A percentile compares a stretch with the other conserved stretches of the same genome.
These are phyloP conservation scores for Candida qinlingensis DNA, from an alignment of 805 yeast genomes.

Conservation along the genomic window DNA sequence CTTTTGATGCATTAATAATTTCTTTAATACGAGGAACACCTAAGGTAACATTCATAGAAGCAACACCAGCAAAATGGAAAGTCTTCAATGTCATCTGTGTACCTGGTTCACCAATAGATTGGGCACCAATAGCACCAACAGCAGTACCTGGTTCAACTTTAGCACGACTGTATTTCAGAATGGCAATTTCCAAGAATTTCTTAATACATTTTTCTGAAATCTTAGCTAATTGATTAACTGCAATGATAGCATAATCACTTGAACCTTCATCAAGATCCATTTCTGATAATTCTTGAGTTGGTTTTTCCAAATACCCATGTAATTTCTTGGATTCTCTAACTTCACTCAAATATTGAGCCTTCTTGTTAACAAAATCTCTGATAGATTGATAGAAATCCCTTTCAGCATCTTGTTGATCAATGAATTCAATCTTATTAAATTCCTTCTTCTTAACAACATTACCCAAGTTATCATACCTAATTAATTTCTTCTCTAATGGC, in stretches of 20 bases:
- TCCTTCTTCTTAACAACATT: conserved; percentile 39
- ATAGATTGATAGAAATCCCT: conserved; percentile 78
- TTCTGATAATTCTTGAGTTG: conserved; percentile 39
- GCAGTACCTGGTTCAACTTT: conserved; percentile 99
- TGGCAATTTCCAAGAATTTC: conserved; percentile 69
- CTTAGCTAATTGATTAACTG: conserved; percentile 61
- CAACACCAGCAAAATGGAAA: conserved; percentile 99
- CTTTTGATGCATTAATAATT: conserved; percentile 94
- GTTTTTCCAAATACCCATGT: conserved; percentile 37
- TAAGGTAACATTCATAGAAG: conserved; percentile 96
- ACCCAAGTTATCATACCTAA: conserved; percentile 74
- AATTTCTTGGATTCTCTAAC: conserved; percentile 52
- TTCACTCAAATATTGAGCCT: conserved; percentile 51
- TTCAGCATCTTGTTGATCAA: conserved; percentile 85
- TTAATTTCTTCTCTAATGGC: conserved; percentile 55
- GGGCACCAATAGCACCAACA: conserved; percentile 99
- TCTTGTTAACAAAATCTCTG: conserved; percentile 52
- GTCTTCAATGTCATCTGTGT: conserved; percentile 96
- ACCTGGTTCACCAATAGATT: conserved; percentile 98
- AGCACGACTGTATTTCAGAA: conserved; percentile 79
- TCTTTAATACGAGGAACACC: conserved; percentile 99
- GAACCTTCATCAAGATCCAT: conserved; percentile 34
- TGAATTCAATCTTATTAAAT: conserved; percentile 49
- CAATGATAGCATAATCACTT: conserved; percentile 33
- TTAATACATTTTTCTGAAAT: conserved; percentile 56